Evolutionary conservation across 345 rosid species (phyloP), one percentile per base, ranked within the genome.

Genomic region (Xanthoceras sorbifolium): DNA sequence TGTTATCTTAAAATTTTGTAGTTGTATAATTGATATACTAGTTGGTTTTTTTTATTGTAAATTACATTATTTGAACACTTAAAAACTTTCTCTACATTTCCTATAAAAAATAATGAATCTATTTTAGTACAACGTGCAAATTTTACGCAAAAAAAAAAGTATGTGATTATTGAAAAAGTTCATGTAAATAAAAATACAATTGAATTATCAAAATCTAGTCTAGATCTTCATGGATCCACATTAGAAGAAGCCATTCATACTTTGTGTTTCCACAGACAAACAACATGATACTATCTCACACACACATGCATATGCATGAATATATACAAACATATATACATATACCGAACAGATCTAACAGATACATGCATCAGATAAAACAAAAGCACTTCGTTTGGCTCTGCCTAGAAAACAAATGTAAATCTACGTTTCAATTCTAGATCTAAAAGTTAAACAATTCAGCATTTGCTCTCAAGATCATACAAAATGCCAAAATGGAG

Each of bases 321-420:
- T 22, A 40, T 6, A 40, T 17, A 22, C 65, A n/a, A 9, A 10
- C 9, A 11, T 15, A 25, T 18, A 15, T 18, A 38, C 61, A 31
- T 4, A 29, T 5, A 67, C 55, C 66, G 76, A 78, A 61, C 46
- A 74, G 79, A 78, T 65, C 78, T 64, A 28, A 12, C 44, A 22
- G 46, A 67, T 6, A 66, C 6, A 31, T 3, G 62, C 38, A 14
- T 11, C 55, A 34, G n/a, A 36, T 22, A 1, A 28, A 4, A 1
- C 22, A 71, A 59, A 72, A 52, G 5, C 54, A 17, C 25, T 54
- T 60, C 31, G 29, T 29, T 76, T 38, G 71, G 71, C 62, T 10
- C 1, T 34, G 18, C 71, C 66, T 36, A 63, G 12, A 81, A 68
- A 63, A 1, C 9, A 31, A 29, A 48, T 9, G 17, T 6, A 26